Evolutionary conservation across 2,329 filamentous ascomycete genomes (phyloP), one percentile per base, ranked within the genome.

Genomic region (Alternaria ventricosa): DNA sequence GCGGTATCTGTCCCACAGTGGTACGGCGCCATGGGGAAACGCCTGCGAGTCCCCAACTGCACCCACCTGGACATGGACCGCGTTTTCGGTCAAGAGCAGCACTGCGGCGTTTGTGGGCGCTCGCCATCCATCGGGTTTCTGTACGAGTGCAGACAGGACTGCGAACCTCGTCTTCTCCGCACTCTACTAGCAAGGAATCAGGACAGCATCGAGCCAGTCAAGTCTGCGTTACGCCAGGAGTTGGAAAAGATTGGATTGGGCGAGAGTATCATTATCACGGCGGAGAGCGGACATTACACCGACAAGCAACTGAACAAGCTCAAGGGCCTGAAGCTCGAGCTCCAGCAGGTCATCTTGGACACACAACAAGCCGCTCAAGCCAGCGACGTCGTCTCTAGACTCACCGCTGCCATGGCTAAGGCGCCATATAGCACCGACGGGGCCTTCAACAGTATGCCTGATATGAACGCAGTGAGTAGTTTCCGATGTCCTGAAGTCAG

Each of bases 101-200:
- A 77, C 18, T 96, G 92, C 79, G 79, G 84, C 8, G 74, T 84
- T 23, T 96, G 92, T 71, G 81, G 81, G 43, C 80, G 81, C 44
- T 77, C 78, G 1, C 87, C 90, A 0, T 79, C 84, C 15, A 83
- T 90, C 57, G 91, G 91, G 25, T 96, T 90, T 87, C 80, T 96
- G 22, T 96, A 92, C 77, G 84, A 86, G 63, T 96, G 93, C 78
- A 87, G 85, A 12, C 87, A 92, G 75, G 91, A 94, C 27, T 56
- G 55, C 18, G 61, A 65, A 36, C 20, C 51, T 12, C 50, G 51
- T n/a, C 63, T 66, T 18, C 64, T 69, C 3, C 60, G 57, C 28
- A 28, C 60, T 13, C 53, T 64, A 6, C 18, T 69, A 20, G 30
- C 33, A 4, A 25, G 18, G 10, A 13, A 63, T 7, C 50, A 50